These are phyloP conservation scores for Silene noctiflora DNA, from an alignment of 179 eudicot genomes.

Conservation along the genomic window DNA sequence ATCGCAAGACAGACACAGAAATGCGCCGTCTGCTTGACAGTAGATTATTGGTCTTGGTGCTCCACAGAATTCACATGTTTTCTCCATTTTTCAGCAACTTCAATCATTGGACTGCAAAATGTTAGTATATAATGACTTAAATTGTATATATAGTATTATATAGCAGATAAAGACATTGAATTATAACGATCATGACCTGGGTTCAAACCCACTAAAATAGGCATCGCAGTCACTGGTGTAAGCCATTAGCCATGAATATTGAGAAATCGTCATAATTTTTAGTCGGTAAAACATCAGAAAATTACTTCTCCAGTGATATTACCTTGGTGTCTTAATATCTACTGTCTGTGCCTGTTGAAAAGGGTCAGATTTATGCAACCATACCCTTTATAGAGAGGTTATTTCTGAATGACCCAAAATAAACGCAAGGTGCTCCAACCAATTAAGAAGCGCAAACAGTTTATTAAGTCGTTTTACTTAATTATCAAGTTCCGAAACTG, in stretches of 20 bases:
- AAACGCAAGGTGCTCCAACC: too few relatives aligned
- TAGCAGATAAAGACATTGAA: not conserved
- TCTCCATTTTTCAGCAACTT: slow-evolving; percentile 46
- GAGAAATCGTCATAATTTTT: too few relatives aligned
- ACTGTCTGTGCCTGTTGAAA: too few relatives aligned
- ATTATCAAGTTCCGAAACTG: not conserved
- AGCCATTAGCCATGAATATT: not conserved
- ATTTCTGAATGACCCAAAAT: too few relatives aligned
- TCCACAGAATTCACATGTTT: slow-evolving; percentile 59
- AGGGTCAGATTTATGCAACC: too few relatives aligned
- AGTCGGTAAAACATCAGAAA: too few relatives aligned
- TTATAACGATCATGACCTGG: not conserved
- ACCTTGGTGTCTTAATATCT: too few relatives aligned
- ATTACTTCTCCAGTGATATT: too few relatives aligned
- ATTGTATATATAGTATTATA: not conserved
- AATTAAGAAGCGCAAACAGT: not conserved
- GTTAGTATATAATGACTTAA: not conserved
- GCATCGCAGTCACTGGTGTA: not conserved
- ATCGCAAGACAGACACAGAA: slow-evolving; percentile 68
- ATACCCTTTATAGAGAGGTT: too few relatives aligned
- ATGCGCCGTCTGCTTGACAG: slow-evolving; percentile 70
- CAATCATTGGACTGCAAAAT: slow-evolving; percentile 20
- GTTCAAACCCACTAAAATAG: not conserved
- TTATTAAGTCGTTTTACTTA: not conserved
- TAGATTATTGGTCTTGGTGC: slow-evolving; percentile 48